A percentile compares a stretch with the other conserved stretches of the same genome.
Conservation (phyloP, 1,139 yeast genomes). For the Komagataea norvegica region DNA sequence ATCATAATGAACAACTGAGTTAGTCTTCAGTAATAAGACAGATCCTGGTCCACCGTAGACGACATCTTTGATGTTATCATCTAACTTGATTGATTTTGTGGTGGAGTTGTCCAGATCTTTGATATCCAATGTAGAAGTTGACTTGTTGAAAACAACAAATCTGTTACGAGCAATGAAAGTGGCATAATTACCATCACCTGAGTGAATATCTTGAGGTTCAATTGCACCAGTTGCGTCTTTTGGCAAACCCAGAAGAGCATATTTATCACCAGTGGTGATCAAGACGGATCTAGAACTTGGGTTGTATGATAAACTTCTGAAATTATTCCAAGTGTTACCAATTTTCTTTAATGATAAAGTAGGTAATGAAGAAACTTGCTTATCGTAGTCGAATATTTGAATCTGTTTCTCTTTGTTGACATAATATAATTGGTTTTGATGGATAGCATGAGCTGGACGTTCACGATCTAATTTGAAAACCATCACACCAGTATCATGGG, state of each 20-base stretch:
- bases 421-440: slow-evolving; percentile 66
- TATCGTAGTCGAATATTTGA: slow-evolving; percentile 66
- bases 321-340: slow-evolving; percentile 82
- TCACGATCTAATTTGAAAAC: slow-evolving; percentile 96
- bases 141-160: slow-evolving; percentile 73
- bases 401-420: slow-evolving; percentile 85
- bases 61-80: slow-evolving; percentile 67
- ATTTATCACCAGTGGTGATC: slow-evolving; percentile 71
- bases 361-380: slow-evolving; percentile 62
- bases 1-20: slow-evolving; percentile 76
- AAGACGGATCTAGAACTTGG: slow-evolving; percentile 87
- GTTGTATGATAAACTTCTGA: slow-evolving; percentile 82
- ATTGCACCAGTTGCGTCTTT: slow-evolving; percentile 88
- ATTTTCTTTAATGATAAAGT: slow-evolving; percentile 78
- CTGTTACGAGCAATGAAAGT: slow-evolving; percentile 91
- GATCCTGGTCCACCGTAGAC: slow-evolving; percentile 80
- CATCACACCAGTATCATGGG: slow-evolving; percentile 97
- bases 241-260: slow-evolving; percentile 75
- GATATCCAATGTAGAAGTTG: slow-evolving; percentile 65
- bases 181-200: slow-evolving; percentile 84
- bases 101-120: slow-evolving; percentile 77
- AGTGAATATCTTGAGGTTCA: slow-evolving; percentile 75
- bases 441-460: slow-evolving; percentile 81
- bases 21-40: slow-evolving; percentile 67
- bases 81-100: slow-evolving; percentile 78